Evolutionary conservation across 371 early-diverging fungal genomes (phyloP).

Genomic region (Smittium mucronatum): DNA sequence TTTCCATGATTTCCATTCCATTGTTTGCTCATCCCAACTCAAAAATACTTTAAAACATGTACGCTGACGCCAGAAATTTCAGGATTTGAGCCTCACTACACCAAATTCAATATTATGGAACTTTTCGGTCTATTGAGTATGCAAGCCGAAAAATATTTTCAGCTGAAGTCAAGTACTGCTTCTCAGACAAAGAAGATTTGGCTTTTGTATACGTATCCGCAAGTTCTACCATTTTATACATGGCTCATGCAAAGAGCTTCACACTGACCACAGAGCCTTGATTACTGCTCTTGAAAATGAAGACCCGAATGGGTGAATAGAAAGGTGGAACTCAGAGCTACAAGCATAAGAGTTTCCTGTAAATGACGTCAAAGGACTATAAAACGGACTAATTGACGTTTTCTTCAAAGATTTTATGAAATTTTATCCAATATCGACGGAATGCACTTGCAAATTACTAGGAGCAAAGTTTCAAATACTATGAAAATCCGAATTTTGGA

Average conservation of each 20-base stretch:
- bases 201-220: neutral
- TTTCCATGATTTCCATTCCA: neutral
- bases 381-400: neutral
- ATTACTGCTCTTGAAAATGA: neutral
- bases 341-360: neutral
- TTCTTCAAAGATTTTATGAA: neutral
- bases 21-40: neutral
- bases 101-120: neutral
- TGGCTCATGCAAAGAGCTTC: neutral
- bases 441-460: neutral
- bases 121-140: neutral
- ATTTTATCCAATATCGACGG: neutral
- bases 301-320: neutral
- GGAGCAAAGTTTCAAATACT: neutral
- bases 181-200: neutral
- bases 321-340: neutral
- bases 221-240: neutral
- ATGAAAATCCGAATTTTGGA: neutral
- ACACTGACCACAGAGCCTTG: conserved; percentile 1
- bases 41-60: neutral
- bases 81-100: neutral
- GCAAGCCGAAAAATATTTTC: neutral
- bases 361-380: neutral
- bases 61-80: neutral
- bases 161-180: neutral